phyloP scores from a whole-genome alignment of 345 rosid genomes.

The Psidium guajava region DNA sequence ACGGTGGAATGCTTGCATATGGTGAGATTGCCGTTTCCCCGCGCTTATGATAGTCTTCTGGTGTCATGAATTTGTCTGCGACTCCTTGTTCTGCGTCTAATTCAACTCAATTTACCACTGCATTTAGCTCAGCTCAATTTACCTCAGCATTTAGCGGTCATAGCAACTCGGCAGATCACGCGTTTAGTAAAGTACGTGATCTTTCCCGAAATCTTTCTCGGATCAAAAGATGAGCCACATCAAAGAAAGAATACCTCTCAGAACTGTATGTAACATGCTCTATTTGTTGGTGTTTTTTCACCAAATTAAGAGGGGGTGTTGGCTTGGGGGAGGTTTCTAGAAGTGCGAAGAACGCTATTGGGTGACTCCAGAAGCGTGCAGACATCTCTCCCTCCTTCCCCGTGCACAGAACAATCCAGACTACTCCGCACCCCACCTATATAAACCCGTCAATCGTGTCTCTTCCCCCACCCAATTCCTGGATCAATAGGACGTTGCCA shows the following conservation, averaged over 20 bases:
- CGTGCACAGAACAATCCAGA: not conserved
- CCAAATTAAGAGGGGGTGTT: too few species aligned
- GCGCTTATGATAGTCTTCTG: not conserved
- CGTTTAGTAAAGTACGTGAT: not conserved
- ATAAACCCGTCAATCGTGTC: not conserved
- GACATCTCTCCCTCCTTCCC: not conserved
- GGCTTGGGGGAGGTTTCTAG: not conserved
- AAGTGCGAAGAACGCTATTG: not conserved
- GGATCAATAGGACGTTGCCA: not conserved
- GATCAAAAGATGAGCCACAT: not conserved
- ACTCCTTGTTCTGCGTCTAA: not conserved
- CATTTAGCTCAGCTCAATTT: not conserved
- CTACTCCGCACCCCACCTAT: not conserved
- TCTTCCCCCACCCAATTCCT: not conserved
- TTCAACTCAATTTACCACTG: not conserved
- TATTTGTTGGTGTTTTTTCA: not conserved
- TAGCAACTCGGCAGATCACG: not conserved
- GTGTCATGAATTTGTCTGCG: not conserved
- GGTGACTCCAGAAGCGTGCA: not conserved
- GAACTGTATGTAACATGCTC: fast-evolving
- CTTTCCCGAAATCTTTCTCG: not conserved
- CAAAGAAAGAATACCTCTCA: not conserved
- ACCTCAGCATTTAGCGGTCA: too few species aligned
- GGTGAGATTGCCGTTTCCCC: not conserved
- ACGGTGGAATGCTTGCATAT: not conserved